phyloP scores from a whole-genome alignment of 2,329 filamentous ascomycete genomes.

The Verticillium albo-atrum region DNA sequence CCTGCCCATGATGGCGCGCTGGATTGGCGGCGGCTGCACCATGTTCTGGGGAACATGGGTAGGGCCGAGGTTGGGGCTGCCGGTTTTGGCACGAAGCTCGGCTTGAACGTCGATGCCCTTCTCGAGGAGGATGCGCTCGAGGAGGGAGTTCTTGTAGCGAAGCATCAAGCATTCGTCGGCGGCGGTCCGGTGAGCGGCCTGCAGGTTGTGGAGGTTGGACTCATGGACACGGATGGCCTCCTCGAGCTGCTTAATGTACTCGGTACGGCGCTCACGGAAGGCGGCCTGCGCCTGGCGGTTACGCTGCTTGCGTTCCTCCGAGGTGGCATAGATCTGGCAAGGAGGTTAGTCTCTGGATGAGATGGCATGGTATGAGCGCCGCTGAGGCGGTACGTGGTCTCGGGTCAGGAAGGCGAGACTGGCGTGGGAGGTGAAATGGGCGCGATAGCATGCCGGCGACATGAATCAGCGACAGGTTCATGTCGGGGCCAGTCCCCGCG shows the following conservation, averaged over 20 bases:
- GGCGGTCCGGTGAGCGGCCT: slow-evolving; percentile 89
- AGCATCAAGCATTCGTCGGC: slow-evolving; percentile 98
- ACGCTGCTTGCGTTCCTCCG: slow-evolving; percentile 95
- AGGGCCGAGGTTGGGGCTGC: slow-evolving; percentile 73
- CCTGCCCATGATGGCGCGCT: slow-evolving; percentile 75
- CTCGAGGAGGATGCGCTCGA: slow-evolving; percentile 92
- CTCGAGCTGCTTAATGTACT: slow-evolving; percentile 99
- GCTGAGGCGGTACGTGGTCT: background rate
- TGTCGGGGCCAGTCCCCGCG: too few relatives aligned
- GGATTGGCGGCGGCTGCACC: slow-evolving; percentile 71
- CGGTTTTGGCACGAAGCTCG: slow-evolving; percentile 88
- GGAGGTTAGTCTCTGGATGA: background rate
- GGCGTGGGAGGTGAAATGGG: background rate
- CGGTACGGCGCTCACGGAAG: slow-evolving; percentile 91
- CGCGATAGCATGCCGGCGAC: background rate
- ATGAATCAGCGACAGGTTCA: background rate
- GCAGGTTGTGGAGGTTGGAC: slow-evolving; percentile 84
- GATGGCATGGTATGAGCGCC: background rate
- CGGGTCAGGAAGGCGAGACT: background rate
- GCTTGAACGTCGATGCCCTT: slow-evolving; percentile 98
- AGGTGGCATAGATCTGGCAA: slow-evolving; percentile 90
- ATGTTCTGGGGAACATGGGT: slow-evolving; percentile 64
- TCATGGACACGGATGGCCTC: slow-evolving; percentile 97
- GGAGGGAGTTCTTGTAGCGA: slow-evolving; percentile 94
- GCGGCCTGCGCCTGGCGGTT: slow-evolving; percentile 97